Conservation (phyloP, 2,329 filamentous ascomycete genomes). For the Cordyceps cateniannulata region DNA sequence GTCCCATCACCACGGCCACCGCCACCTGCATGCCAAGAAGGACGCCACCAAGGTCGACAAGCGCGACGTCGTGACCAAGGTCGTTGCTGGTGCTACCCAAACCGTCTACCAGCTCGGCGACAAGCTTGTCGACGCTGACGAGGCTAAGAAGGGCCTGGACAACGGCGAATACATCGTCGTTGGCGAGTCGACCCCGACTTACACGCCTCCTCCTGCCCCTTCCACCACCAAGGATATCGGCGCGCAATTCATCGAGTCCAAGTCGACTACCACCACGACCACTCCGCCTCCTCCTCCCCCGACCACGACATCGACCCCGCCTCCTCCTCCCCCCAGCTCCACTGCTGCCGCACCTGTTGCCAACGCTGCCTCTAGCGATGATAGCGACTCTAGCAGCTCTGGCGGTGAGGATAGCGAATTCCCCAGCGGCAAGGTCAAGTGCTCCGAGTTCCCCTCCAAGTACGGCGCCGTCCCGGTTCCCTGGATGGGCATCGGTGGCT, state of each 20-base stretch:
- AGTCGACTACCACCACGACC: conserved; percentile 30
- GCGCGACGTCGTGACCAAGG: conserved; percentile 43
- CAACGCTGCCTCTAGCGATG: conserved; percentile 19
- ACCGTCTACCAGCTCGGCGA: conserved; percentile 69
- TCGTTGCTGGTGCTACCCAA: conserved; percentile 54
- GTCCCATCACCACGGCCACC: conserved; percentile 55
- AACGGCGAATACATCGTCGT: conserved; percentile 64
- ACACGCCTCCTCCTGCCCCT: conserved; percentile 36
- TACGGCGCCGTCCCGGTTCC: conserved; percentile 71
- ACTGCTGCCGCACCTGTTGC: conserved; percentile 11
- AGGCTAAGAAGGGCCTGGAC: conserved; percentile 66
- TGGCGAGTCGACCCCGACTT: conserved; percentile 50
- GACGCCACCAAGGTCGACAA: conserved; percentile 33
- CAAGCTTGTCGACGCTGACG: conserved; percentile 49
- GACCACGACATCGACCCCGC: conserved; percentile 19
- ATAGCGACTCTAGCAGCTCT: conserved; percentile 22
- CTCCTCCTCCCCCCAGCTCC: conserved; percentile 17
- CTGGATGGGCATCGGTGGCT: conserved; percentile 67
- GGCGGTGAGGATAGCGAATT: conserved; percentile 62
- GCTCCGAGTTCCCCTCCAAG: conserved; percentile 65
- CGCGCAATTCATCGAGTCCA: conserved; percentile 47
- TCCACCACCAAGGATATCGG: conserved; percentile 29
- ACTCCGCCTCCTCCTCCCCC: conserved; percentile 26
- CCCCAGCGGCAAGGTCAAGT: conserved; percentile 66
- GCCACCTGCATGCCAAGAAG: conserved; percentile 52